Base-by-base conservation (phyloP, 1,284 basidiomycete species). In the Thecaphora frezii region DNA sequence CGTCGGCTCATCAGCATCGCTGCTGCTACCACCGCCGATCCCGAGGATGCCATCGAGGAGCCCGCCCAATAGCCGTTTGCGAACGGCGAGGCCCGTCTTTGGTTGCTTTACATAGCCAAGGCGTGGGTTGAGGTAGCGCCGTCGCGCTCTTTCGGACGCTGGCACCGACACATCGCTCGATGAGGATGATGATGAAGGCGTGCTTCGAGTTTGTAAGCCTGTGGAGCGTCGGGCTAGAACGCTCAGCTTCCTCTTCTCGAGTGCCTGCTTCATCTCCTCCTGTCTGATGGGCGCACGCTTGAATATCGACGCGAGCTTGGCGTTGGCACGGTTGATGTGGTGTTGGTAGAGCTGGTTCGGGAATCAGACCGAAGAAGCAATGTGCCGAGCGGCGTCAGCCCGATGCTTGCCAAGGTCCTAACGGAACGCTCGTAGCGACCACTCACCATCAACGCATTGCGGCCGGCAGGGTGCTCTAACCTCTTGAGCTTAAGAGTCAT, bases 291-390 rank as follows among this genome's bases (percentile, higher is more conserved):
- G 69, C 2, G 36, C 51, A 12, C 26, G 40, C 3, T 50, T 48
- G 2, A 55, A 40, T 30, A 71, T 71, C n/a, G 46, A 30, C n/a
- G 68, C 69, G 3, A 71, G 53, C 43, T 73, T 73, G 1, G 66
- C 58, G 30, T 61, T 65, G 9, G 70, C 70, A 1, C 54, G 46
- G 40, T 73, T 73, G 23, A 73, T 48, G 30, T 73, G 70, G 28
- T 65, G 49, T 48, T 73, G 70, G 12, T 68, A 62, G 3, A 73
- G 55, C 69, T 65, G 52, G 21, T 4, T 18, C 7, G 22, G 24
- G 19, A 30, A 39, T 14, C 16, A 44, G 10, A 33, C 12, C 18
- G 44, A 24, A 45, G 44, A 13, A 14, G 44, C 9, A 10, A 7
- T 5, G 44, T 4, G 25, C 12, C 7, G 24, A 45, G 10, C 14